Percentiles rank a stretch among this genome's conserved stretches.
Conservation (phyloP, 805 yeast genomes). For the Groenewaldozyma tartarivorans region DNA sequence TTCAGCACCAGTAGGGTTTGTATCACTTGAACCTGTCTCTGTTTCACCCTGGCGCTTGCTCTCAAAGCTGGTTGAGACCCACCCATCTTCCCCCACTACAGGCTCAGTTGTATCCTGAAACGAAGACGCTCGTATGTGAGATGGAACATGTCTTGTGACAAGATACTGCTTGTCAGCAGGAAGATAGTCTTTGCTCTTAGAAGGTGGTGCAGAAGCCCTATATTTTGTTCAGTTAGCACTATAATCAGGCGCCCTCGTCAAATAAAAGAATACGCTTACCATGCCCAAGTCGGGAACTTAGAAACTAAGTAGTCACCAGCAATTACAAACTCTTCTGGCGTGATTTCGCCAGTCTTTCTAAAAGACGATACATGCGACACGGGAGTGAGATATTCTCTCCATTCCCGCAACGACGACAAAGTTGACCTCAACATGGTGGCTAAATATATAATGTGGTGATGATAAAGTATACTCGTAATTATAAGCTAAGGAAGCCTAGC, state of each 20-base stretch:
- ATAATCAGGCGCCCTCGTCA: background rate
- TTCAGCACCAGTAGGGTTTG: background rate
- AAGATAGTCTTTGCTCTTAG: constrained; percentile 54
- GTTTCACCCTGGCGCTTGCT: background rate
- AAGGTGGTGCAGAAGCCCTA: constrained; percentile 41
- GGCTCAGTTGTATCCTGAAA: constrained; percentile 20
- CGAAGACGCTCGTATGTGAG: constrained; percentile 56
- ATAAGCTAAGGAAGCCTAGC: no score
- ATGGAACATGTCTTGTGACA: constrained; percentile 85
- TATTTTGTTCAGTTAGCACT: background rate
- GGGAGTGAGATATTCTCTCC: constrained; percentile 91
- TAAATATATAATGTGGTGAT: no score
- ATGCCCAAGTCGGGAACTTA: constrained; percentile 95
- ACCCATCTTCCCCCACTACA: constrained; percentile 33
- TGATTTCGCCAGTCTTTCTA: constrained; percentile 77
- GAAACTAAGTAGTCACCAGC: constrained; percentile 91
- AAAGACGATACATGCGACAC: constrained; percentile 81
- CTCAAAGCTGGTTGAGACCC: constrained; percentile 21
- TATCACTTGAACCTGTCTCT: background rate
- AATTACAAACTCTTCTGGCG: constrained; percentile 88
- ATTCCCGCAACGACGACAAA: constrained; percentile 44
- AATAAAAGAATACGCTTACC: constrained; percentile 34
- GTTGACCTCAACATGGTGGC: constrained; percentile 58
- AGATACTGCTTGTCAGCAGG: constrained; percentile 83
- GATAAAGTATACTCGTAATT: no score